These are phyloP conservation scores for Pseudocercospora crystallina DNA, from an alignment of 2,329 filamentous ascomycete genomes.

Conservation along the genomic window DNA sequence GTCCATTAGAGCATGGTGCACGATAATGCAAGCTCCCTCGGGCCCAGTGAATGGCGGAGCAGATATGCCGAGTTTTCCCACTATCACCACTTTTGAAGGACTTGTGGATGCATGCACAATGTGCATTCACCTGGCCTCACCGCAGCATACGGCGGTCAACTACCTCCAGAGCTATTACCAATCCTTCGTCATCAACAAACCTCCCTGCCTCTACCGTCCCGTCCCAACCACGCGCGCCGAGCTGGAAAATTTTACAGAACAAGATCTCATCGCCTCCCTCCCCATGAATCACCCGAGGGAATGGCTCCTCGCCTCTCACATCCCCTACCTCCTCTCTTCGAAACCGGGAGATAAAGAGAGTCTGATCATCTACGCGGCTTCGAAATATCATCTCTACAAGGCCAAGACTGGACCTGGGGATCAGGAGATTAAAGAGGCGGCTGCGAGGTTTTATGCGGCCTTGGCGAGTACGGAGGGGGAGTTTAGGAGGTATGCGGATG, in stretches of 20 bases:
- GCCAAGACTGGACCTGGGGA: conserved; percentile 12
- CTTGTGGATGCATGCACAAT: conserved; percentile 51
- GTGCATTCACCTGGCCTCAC: conserved; percentile 54
- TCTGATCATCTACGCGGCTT: conserved; percentile 20
- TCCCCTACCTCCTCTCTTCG: conserved; percentile 42
- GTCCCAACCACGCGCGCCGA: conserved; percentile 27
- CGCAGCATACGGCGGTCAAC: conserved; percentile 53
- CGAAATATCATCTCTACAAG: conserved; percentile 21
- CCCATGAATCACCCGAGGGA: conserved; percentile 45
- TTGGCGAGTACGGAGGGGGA: conserved; percentile 19
- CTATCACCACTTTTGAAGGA: conserved; percentile 42
- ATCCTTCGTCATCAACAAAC: conserved; percentile 49
- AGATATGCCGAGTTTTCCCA: conserved; percentile 46
- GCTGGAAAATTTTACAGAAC: conserved; percentile 24
- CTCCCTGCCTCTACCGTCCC: conserved; percentile 39
- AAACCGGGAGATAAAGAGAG: conserved; percentile 21
- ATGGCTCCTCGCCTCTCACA: conserved; percentile 49
- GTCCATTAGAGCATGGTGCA: conserved; percentile 42
- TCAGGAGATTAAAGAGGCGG: conserved; percentile 15
- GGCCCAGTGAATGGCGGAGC: conserved; percentile 30
- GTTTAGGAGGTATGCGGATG: conserved; percentile 12
- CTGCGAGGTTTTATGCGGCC: conserved; percentile 19
- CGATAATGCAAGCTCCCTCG: conserved; percentile 37
- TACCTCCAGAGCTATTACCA: conserved; percentile 55
- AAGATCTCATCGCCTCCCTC: conserved; percentile 42